These are phyloP conservation scores for Fusarium pilosicola DNA, from an alignment of 2,329 filamentous ascomycete genomes.

Conservation along the genomic window DNA sequence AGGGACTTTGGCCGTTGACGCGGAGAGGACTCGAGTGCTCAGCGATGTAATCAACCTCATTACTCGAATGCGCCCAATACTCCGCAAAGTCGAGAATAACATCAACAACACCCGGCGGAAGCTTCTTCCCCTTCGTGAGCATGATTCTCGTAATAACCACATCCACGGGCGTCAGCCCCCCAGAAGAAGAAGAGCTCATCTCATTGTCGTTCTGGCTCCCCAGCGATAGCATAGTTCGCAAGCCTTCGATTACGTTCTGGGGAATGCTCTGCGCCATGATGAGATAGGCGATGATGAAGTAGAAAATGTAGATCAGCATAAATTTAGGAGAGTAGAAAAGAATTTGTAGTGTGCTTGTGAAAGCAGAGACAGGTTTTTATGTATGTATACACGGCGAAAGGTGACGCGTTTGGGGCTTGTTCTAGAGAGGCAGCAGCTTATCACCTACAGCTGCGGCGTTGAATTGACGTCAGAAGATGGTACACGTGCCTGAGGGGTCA, in stretches of 20 bases:
- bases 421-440: conserved; percentile 26
- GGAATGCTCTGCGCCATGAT: conserved; percentile 46
- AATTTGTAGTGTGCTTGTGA: background rate
- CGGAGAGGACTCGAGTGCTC: conserved; percentile 37
- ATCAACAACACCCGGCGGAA: conserved; percentile 67
- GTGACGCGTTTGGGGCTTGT: conserved; percentile 32
- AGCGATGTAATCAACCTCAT: conserved; percentile 43
- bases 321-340: background rate
- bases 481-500: background rate
- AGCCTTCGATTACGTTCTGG: conserved; percentile 27
- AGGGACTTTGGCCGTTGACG: conserved; percentile 36
- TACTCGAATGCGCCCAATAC: conserved; percentile 67
- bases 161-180: conserved; percentile 57
- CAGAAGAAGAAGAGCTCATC: background rate
- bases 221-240: conserved; percentile 23
- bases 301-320: conserved; percentile 31
- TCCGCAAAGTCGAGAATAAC: conserved; percentile 67
- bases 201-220: background rate
- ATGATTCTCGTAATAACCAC: conserved; percentile 60
- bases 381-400: conserved; percentile 4
- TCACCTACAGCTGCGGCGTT: conserved; percentile 1
- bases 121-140: conserved; percentile 53
- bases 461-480: conserved; percentile 28
- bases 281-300: conserved; percentile 24
- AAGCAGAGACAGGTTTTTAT: background rate